These are phyloP conservation scores for Fusarium cicatricum DNA, from an alignment of 2,329 filamentous ascomycete species.

Conservation along the genomic window DNA sequence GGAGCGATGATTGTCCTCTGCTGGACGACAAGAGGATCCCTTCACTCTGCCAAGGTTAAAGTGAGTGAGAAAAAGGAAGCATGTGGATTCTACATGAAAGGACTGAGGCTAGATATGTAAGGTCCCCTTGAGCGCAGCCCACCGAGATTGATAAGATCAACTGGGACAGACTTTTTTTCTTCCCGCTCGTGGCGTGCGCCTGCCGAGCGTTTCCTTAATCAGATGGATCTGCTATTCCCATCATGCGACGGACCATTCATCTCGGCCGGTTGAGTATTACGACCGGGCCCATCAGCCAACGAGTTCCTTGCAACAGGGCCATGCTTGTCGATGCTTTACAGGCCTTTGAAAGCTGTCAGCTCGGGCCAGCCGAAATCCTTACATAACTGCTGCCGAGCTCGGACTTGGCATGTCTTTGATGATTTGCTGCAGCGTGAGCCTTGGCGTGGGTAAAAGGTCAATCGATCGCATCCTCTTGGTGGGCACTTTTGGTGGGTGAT, in stretches of 20 bases:
- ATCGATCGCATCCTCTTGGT: neutral
- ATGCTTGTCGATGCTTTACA: too few relatives aligned
- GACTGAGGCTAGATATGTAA: conserved; percentile 7
- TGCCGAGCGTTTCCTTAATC: conserved; percentile 2
- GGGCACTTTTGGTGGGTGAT: too few relatives aligned
- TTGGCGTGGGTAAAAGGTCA: conserved; percentile 25
- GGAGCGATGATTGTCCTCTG: neutral
- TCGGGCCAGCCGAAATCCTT: neutral
- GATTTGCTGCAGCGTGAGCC: neutral
- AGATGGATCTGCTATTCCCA: neutral
- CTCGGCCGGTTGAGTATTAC: too few relatives aligned
- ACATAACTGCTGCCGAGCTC: too few relatives aligned
- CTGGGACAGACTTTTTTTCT: neutral
- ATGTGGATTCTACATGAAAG: too few relatives aligned
- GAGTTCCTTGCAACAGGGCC: too few relatives aligned
- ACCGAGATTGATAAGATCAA: conserved; percentile 33
- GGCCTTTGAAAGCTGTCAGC: too few relatives aligned
- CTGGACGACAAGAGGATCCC: neutral
- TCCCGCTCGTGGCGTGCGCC: neutral
- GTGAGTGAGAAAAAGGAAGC: neutral
- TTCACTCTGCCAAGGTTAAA: neutral
- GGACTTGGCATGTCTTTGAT: too few relatives aligned
- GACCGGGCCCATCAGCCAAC: too few relatives aligned
- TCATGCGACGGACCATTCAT: conserved; percentile 11
- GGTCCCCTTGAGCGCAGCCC: neutral